Evolutionary conservation across 345 rosid species (phyloP).

Genomic region (Laguncularia racemosa): DNA sequence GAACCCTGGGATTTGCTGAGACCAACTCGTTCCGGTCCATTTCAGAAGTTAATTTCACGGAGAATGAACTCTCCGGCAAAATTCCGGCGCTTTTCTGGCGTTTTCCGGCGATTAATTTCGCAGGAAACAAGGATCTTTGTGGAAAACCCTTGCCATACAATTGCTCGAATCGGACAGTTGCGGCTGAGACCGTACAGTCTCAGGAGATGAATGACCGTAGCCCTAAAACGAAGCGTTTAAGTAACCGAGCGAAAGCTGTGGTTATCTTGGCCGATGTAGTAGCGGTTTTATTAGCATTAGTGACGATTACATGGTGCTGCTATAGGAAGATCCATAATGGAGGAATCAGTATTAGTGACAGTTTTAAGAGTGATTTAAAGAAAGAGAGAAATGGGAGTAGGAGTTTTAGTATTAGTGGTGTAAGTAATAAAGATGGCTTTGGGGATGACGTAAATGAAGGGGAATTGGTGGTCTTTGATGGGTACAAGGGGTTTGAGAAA

Average conservation of each 20-base stretch:
- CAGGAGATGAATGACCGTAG: background rate
- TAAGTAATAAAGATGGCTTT: background rate
- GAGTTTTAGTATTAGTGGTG: background rate
- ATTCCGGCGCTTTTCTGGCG: constrained; percentile 22
- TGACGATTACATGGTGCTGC: constrained; percentile 22
- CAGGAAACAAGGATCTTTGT: constrained; percentile 29
- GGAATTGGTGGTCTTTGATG: constrained; percentile 32
- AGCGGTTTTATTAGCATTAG: constrained; percentile 15
- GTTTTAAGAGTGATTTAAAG: too few species aligned
- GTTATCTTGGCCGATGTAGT: constrained; percentile 16
- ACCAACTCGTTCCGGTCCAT: constrained; percentile 12
- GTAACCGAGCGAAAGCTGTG: constrained; percentile 4
- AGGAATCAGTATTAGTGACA: background rate
- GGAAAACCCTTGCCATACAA: constrained; percentile 23
- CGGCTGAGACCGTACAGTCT: constrained; percentile 5
- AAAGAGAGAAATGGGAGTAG: too few species aligned
- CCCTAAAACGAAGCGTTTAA: background rate
- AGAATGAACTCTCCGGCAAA: constrained; percentile 26
- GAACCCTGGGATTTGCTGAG: constrained; percentile 10
- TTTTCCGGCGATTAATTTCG: constrained; percentile 25
- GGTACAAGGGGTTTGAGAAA: constrained; percentile 19
- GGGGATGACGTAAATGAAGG: constrained; percentile 5
- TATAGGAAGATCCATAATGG: constrained; percentile 8
- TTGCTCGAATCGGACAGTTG: constrained; percentile 16
- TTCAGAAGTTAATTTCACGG: constrained; percentile 24